Base-by-base conservation (phyloP, 2,329 filamentous ascomycete genomes). In the Nakataea oryzae region DNA sequence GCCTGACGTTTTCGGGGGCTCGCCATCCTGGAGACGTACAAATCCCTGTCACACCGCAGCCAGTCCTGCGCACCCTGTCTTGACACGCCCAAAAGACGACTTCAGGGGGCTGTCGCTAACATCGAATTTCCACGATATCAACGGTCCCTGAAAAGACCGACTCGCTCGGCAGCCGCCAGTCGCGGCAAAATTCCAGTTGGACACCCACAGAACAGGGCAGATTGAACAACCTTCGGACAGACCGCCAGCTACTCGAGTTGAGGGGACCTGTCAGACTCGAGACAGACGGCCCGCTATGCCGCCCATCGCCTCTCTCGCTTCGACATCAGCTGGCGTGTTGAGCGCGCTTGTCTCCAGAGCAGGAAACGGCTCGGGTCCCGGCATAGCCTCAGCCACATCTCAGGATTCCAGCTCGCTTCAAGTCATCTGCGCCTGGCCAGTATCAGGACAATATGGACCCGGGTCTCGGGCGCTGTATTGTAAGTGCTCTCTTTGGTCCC, bases 401-500 rank as follows among this genome's bases (percentile, higher is more conserved):
- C n/a, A n/a, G 27, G 54, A 24, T 30, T 50, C 34, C 24, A 21
- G 41, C 58, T 24, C 9, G 32, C 58, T 57, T 12, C 58, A 50
- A 30, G 41, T 63, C 13, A 54, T 63, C 26, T 63, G 62, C 34
- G 59, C 59, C 13, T 63, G 62, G 62, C 62, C 62, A 6, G 59
- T 63, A 21, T 63, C 62, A 2, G 60, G 62, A 17, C 62, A 63
- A 41, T 63, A 63, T 55, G 62, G 62, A 11, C 57, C 58, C 2
- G 62, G 62, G 2, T 63, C 62, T 41, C 41, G 62, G 26, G 30
- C 50, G 3, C 56, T 59, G 56, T 62, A 27, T 47, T 41, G 27
- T n/a, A 29, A 54, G 26, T 59, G 14, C 54, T 21, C 28, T 59
- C 24, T 47, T 13, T 26, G n/a, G 47, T 26, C 50, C 27, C 47